Evolutionary conservation across 73 alveolate species (phyloP), one percentile per base, ranked within the genome.

Genomic region (Stentor coeruleus): DNA sequence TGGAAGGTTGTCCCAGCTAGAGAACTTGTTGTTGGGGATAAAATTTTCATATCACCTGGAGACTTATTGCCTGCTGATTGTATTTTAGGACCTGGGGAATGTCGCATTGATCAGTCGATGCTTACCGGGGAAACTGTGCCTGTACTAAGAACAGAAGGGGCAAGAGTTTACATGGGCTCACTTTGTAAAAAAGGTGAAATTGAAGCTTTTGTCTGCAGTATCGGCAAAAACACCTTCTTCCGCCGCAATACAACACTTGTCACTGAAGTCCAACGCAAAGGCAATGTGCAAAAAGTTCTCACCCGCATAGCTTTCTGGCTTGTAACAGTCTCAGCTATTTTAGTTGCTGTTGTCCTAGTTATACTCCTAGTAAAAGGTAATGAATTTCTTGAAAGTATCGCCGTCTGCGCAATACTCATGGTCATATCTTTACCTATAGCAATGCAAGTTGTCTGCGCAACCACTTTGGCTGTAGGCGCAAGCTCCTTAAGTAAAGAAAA

Each of bases 391-490:
- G 38, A 72, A 1, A 15, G n/a, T 0, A 15, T 76, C 2, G 14
- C 77, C n/a, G 39, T 77, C 31, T 39, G 74, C 0, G 6, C 42
- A 41, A 82, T 55, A 3, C 82, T 77, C 35, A 4, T 6, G 40
- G 83, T 58, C 11, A 82, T 82, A 3, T 30, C 81, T 33, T 36
- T 77, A 33, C 85, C 85, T 28, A 6, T 36, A 11, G 85, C 82
- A 3, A 41, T 77, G 85, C 85, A 39, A 4, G 38, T 55, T 38
- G 85, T 77, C 14, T 35, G 42, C 77, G 55, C 85, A 3, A 77
- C 85, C 20, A 39, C 30, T 37, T 58, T 91, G 80, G 93, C 95
- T 4, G 39, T 86, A 3, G 85, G 91, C 37, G 91, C 95, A 20
- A 72, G 77, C 55, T 77, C 74, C 60, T 58, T 86, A 88, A 85